A percentile compares a stretch with the other conserved stretches of the same genome.
Evolutionary conservation across 352 stramenopile genomes (phyloP).

Genomic region (Phytophthora pseudosyringae): DNA sequence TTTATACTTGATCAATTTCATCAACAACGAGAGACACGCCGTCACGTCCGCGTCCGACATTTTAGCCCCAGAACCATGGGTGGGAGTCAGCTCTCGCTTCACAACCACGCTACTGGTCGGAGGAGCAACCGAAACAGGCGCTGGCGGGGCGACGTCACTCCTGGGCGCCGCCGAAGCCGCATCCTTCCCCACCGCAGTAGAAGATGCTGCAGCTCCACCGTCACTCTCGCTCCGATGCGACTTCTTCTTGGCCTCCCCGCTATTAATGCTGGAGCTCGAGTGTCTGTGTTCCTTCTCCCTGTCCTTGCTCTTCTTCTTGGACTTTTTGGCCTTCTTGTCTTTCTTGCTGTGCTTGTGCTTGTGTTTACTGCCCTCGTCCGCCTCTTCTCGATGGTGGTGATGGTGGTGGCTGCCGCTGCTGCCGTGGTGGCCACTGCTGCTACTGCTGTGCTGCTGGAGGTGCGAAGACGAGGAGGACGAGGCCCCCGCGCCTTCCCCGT

Average conservation of each 20-base stretch:
- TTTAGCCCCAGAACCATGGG: slow-evolving; percentile 29
- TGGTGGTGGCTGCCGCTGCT: slow-evolving; percentile 20
- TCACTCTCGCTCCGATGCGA: slow-evolving; percentile 38
- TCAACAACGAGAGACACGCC: slow-evolving; percentile 67
- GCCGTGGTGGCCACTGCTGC: slow-evolving; percentile 23
- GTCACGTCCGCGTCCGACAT: slow-evolving; percentile 66
- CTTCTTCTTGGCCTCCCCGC: slow-evolving; percentile 52
- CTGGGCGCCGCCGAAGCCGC: background rate
- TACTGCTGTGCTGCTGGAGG: slow-evolving; percentile 16
- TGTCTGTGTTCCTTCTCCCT: slow-evolving; percentile 56
- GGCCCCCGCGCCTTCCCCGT: slow-evolving; percentile 7
- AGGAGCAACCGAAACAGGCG: slow-evolving; percentile 7
- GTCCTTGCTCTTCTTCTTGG: slow-evolving; percentile 79
- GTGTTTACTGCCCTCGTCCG: slow-evolving; percentile 45
- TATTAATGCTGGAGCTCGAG: slow-evolving; percentile 31
- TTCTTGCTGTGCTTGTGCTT: slow-evolving; percentile 69
- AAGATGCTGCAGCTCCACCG: slow-evolving; percentile 2
- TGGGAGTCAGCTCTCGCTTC: slow-evolving; percentile 30
- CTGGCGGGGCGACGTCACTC: background rate
- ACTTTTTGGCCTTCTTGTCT: slow-evolving; percentile 78
- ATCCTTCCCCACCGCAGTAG: slow-evolving; percentile 8
- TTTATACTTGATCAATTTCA: slow-evolving; percentile 90
- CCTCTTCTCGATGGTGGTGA: slow-evolving; percentile 40
- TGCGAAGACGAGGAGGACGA: slow-evolving; percentile 23
- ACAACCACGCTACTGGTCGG: slow-evolving; percentile 29